Base-by-base conservation (phyloP, 1,139 yeast species). In the Pichia sp. region DNA sequence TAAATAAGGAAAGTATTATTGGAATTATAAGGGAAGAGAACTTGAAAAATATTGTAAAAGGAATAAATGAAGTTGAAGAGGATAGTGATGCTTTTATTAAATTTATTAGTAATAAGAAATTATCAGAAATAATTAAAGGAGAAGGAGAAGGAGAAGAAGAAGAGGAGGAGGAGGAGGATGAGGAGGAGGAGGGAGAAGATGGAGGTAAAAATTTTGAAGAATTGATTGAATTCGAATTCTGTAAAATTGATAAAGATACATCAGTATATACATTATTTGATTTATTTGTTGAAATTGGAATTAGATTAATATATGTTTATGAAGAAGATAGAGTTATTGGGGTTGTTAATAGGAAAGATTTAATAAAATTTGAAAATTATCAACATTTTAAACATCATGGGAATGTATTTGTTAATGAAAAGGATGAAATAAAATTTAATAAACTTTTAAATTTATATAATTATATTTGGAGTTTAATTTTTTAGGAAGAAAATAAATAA, bases 201-300 rank as follows among this genome's bases (percentile, higher is more conserved):
- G 18, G 32, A 10, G 42, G 37, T n/a, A 40, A 37, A 5, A 30
- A 31, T 4, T 74, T 80, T 54, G 69, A 69, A 10, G 65, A 65
- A 2, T 65, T 68, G 32, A 76, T 85, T 32, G 80, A 83, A 56
- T 60, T 65, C 28, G 78, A 88, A 11, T 95, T 95, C 2, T 64
- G 89, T 26, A 74, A 79, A 0, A 80, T 87, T 0, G 71, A 75
- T 45, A 66, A 78, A 1, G 64, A 68, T 34, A 72, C 83, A 0
- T 74, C 86, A 0, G 68, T 89, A 37, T 86, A 84, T 54, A 74
- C 77, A 39, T 76, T 83, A 2, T 69, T 83, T 51, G 86, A 84
- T 43, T 69, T 87, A 26, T 92, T 92, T 64, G 76, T 79, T 51
- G 83, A 85, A 56, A 64, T 89, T 38, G 97, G 97, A 0, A 96